A percentile compares a stretch with the other conserved stretches of the same genome.
phyloP scores from a whole-genome alignment of 306 rosid genomes.

The Vicia sativa region DNA sequence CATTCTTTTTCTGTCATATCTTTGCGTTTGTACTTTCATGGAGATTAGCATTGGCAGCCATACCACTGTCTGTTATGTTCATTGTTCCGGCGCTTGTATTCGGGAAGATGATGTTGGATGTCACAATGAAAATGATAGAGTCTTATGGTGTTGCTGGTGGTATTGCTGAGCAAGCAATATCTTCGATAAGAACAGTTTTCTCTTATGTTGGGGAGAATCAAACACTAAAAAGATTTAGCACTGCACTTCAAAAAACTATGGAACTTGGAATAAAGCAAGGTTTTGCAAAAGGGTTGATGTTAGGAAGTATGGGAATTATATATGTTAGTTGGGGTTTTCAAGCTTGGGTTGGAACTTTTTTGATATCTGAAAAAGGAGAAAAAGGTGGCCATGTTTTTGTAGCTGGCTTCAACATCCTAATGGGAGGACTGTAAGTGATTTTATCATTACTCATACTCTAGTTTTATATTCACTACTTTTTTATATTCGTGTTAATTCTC shows the following conservation, averaged over 20 bases:
- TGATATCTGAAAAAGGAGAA: conserved; percentile 70
- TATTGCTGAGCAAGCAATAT: conserved; percentile 86
- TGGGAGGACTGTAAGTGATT: conserved; percentile 93
- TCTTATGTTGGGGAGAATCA: conserved; percentile 81
- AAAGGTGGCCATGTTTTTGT: conserved; percentile 80
- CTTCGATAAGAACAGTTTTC: conserved; percentile 81
- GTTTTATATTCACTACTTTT: conserved; percentile 9
- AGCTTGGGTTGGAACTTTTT: conserved; percentile 87
- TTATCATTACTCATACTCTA: conserved; percentile 13
- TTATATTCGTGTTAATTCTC: conserved; percentile 17
- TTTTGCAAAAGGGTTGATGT: conserved; percentile 77
- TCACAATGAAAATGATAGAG: conserved; percentile 78
- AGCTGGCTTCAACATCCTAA: conserved; percentile 82
- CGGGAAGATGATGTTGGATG: conserved; percentile 76
- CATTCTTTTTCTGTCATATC: conserved; percentile 84
- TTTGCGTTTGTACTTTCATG: conserved; percentile 79
- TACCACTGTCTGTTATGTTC: conserved; percentile 86
- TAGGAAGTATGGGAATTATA: conserved; percentile 90
- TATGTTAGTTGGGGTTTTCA: conserved; percentile 91
- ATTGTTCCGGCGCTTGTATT: conserved; percentile 72
- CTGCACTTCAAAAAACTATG: conserved; percentile 64
- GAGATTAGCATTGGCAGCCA: conserved; percentile 79
- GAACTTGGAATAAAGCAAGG: conserved; percentile 76
- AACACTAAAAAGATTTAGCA: conserved; percentile 67
- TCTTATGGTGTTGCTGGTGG: conserved; percentile 89